Percentiles rank a stretch among this genome's conserved stretches.
Evolutionary conservation across 129 eudicot genomes (phyloP).

Genomic region (Tagetes patula): DNA sequence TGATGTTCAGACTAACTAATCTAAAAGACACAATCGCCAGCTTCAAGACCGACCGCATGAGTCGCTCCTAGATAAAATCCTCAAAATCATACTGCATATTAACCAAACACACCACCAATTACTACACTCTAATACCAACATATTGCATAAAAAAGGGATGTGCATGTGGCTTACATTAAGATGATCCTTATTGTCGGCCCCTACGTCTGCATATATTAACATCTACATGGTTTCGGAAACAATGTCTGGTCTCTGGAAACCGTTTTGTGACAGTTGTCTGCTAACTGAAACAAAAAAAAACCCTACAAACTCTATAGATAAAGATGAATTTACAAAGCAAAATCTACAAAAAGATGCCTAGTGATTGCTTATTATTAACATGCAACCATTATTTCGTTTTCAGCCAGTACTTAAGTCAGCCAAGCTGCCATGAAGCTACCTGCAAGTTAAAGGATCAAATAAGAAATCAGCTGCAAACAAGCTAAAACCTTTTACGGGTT

Average conservation of each 20-base stretch:
- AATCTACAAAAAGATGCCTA: conserved; percentile 30
- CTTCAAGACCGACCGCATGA: background rate
- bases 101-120: background rate
- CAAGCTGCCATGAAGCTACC: conserved; percentile 29
- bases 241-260: background rate
- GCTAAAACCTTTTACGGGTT: background rate
- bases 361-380: conserved; percentile 25
- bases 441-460: conserved; percentile 15
- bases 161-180: conserved; percentile 7
- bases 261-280: background rate
- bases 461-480: background rate
- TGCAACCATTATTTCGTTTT: conserved; percentile 19
- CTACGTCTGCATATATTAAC: conserved; percentile 22
- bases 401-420: conserved; percentile 10
- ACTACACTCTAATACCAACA: background rate
- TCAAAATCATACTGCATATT: conserved; percentile 11
- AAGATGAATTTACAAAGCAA: conserved; percentile 30
- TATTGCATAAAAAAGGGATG: background rate
- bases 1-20: conserved; percentile 22
- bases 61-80: conserved; percentile 18
- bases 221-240: conserved; percentile 11
- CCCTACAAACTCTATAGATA: conserved; percentile 27
- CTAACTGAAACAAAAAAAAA: conserved; percentile 1
- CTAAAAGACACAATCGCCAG: conserved; percentile 13
- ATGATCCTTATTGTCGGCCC: conserved; percentile 12